Conservation (phyloP, 129 eudicot genomes). For the Centella asiatica region DNA sequence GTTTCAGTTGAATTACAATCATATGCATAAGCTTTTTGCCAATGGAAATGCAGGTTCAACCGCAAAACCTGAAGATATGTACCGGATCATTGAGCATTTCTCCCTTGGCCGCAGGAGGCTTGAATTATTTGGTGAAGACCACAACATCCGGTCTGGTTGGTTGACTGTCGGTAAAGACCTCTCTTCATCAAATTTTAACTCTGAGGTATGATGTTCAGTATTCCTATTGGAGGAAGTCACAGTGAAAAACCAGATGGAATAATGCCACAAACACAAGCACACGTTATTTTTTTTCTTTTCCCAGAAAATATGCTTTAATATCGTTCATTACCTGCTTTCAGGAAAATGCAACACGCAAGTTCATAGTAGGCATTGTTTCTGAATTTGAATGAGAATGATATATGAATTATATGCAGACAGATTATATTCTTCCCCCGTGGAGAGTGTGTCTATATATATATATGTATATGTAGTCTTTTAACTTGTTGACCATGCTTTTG, state of each 20-base stretch:
- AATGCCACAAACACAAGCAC: neutral
- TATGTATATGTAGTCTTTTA: too few relatives aligned
- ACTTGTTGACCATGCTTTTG: too few relatives aligned
- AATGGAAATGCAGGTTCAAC: slow-evolving; percentile 65
- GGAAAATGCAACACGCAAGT: too few relatives aligned
- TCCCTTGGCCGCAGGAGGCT: slow-evolving; percentile 92
- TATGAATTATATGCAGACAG: too few relatives aligned
- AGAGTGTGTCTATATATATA: too few relatives aligned
- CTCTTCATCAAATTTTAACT: slow-evolving; percentile 73
- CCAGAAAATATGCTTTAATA: neutral
- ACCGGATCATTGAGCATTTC: slow-evolving; percentile 91
- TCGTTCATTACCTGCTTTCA: neutral
- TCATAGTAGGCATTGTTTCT: too few relatives aligned
- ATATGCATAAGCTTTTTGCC: too few relatives aligned
- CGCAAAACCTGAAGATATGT: slow-evolving; percentile 99
- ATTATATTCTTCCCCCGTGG: too few relatives aligned
- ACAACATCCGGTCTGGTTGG: slow-evolving; percentile 95
- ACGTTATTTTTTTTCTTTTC: neutral
- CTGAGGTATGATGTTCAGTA: slow-evolving; percentile 51
- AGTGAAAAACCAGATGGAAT: neutral
- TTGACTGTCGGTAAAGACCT: slow-evolving; percentile 93
- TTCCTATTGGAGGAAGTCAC: neutral
- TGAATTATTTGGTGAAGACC: slow-evolving; percentile 95
- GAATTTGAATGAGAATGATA: too few relatives aligned
- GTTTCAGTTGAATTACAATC: too few relatives aligned